Conservation (phyloP, 345 rosid genomes). For the Eucalyptus pauciflora region DNA sequence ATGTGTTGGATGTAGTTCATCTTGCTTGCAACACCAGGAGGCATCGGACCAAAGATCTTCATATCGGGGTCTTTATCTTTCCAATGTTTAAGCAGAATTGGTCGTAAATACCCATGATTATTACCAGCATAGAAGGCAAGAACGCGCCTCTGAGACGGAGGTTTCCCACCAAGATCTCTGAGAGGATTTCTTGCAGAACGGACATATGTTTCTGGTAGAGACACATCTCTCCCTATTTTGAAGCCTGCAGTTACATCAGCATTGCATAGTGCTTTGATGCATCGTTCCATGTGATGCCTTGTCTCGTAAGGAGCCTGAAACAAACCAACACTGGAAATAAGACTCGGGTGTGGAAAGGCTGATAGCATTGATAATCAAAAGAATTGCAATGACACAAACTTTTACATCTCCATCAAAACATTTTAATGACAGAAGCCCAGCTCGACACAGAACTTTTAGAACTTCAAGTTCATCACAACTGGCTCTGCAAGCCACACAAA, state of each 20-base stretch:
- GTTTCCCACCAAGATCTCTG: conserved; percentile 84
- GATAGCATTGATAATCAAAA: background rate
- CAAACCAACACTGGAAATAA: background rate
- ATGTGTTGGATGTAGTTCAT: conserved; percentile 83
- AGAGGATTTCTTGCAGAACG: conserved; percentile 90
- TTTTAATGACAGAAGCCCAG: background rate
- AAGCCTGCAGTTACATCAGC: conserved; percentile 80
- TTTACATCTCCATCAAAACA: background rate
- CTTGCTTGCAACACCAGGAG: conserved; percentile 84
- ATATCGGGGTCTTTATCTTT: conserved; percentile 75
- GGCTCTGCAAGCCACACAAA: background rate
- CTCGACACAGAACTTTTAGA: background rate
- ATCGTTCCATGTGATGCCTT: conserved; percentile 94
- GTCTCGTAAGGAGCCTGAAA: conserved; percentile 96
- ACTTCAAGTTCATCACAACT: background rate
- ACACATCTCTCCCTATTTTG: conserved; percentile 92
- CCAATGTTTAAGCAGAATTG: conserved; percentile 65
- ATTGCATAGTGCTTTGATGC: conserved; percentile 93
- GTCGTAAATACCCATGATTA: conserved; percentile 75
- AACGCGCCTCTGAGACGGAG: conserved; percentile 45
- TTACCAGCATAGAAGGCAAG: conserved; percentile 94
- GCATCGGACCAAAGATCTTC: conserved; percentile 79
- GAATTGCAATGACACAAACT: background rate
- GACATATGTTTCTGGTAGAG: conserved; percentile 91
- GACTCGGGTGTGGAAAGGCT: background rate